phyloP scores from a whole-genome alignment of 192 early-diverging fungal genomes.

The Mortierella claussenii region DNA sequence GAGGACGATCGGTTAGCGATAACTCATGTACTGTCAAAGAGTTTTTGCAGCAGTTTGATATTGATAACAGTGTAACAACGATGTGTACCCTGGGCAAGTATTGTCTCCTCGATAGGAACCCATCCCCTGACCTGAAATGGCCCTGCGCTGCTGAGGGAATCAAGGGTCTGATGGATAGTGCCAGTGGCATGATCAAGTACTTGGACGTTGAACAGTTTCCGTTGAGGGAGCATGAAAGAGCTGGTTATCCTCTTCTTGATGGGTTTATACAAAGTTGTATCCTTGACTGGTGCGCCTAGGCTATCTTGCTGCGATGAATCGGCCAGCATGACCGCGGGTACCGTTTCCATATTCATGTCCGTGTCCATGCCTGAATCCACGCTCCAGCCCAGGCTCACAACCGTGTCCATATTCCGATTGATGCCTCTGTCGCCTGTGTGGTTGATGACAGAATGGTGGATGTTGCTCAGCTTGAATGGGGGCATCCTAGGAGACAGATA shows the following conservation, averaged over 20 bases:
- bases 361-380: no score
- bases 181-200: conserved; percentile 20
- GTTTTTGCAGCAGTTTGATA: neutral
- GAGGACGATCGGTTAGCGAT: no score
- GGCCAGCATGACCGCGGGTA: no score
- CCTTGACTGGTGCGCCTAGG: neutral
- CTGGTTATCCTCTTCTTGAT: neutral
- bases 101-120: conserved; percentile 14
- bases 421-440: no score
- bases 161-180: neutral
- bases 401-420: no score
- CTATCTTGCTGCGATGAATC: no score
- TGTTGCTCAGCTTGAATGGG: no score
- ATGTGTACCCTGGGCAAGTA: conserved; percentile 2
- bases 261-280: conserved; percentile 8
- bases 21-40: no score
- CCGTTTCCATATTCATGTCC: neutral
- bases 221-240: conserved; percentile 4
- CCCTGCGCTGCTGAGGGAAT: conserved; percentile 4
- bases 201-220: conserved; percentile 10
- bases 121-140: conserved; percentile 27
- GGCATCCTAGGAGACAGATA: no score
- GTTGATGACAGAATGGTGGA: no score
- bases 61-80: neutral
- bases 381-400: no score